Conservation (phyloP, 73 alveolate genomes). For the Paramecium biaurelia region DNA sequence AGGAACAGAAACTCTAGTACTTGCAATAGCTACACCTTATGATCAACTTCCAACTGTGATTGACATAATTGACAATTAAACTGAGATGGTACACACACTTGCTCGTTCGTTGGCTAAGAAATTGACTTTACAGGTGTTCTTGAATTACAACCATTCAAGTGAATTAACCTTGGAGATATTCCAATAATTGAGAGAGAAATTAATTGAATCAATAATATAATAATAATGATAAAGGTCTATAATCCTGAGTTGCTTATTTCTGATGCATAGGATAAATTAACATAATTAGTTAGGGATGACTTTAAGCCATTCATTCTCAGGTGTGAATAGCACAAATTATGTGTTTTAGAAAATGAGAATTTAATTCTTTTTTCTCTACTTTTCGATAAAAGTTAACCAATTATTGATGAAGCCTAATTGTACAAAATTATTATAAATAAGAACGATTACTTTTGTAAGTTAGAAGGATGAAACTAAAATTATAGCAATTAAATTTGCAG, state of each 20-base stretch:
- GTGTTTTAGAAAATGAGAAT: background rate
- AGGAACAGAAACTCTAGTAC: background rate
- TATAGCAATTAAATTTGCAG: background rate
- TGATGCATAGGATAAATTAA: background rate
- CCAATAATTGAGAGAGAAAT: background rate
- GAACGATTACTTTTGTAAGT: background rate
- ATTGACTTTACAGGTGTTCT: background rate
- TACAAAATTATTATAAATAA: background rate
- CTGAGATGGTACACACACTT: background rate
- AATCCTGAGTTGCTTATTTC: background rate
- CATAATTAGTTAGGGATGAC: background rate
- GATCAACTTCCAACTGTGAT: slow-evolving; percentile 11
- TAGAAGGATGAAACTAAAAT: background rate
- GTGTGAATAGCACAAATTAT: background rate
- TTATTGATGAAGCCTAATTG: background rate
- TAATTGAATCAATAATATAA: slow-evolving; percentile 35
- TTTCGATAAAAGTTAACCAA: background rate
- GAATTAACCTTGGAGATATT: background rate
- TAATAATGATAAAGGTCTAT: slow-evolving; percentile 8
- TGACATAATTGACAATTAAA: background rate
- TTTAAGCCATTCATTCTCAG: background rate
- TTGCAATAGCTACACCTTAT: slow-evolving; percentile 21
- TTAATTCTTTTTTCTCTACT: background rate
- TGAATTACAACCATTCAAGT: slow-evolving; percentile 35
- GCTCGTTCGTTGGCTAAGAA: background rate